Evolutionary conservation across 345 rosid genomes (phyloP).

Genomic region (Reutealis trisperma): DNA sequence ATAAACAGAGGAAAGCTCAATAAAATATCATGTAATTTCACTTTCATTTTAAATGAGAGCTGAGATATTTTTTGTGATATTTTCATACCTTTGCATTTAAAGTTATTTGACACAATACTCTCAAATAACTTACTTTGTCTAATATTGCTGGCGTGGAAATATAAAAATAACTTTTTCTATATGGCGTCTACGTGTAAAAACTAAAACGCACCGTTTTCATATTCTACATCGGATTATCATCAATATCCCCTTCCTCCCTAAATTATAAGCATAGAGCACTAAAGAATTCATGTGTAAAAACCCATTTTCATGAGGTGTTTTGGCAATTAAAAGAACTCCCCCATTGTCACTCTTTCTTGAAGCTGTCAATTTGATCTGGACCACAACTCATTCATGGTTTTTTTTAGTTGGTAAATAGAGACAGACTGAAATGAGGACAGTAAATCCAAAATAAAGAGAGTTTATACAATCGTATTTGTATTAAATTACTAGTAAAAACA

Average conservation of each 20-base stretch:
- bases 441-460: constrained; percentile 27
- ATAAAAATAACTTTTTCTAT: no score
- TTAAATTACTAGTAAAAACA: constrained; percentile 15
- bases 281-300: neutral
- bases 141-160: no score
- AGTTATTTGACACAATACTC: no score
- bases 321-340: constrained; percentile 5
- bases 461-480: constrained; percentile 6
- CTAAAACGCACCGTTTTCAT: no score
- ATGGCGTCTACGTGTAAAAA: no score
- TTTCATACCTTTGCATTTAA: no score
- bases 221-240: no score
- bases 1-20: no score
- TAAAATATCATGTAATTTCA: no score
- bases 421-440: constrained; percentile 17
- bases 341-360: constrained; percentile 21
- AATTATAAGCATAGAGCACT: constrained; percentile 8
- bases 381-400: constrained; percentile 21
- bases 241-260: neutral
- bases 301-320: constrained; percentile 17
- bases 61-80: no score
- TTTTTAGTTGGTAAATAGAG: constrained; percentile 11
- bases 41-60: no score
- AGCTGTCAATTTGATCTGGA: constrained; percentile 20
- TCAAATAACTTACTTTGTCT: no score